These are phyloP conservation scores for Hortiboletus rubellus DNA, from an alignment of 1,284 basidiomycete genomes.

Conservation along the genomic window DNA sequence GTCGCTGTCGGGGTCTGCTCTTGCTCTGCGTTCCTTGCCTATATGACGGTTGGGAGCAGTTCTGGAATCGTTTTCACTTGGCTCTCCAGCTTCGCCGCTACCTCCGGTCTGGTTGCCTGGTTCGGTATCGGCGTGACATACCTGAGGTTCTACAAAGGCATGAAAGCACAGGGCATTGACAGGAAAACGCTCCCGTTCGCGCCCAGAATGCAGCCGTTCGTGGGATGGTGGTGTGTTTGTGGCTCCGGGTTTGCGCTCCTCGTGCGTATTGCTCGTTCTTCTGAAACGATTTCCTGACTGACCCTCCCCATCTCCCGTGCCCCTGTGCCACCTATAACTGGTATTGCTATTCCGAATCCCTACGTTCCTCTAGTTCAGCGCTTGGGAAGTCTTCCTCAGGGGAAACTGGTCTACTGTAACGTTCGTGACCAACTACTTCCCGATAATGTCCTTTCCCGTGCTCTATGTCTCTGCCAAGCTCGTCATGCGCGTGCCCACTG, in stretches of 20 bases:
- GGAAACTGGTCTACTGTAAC: constrained; percentile 36
- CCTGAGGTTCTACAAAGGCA: constrained; percentile 58
- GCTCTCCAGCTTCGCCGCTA: constrained; percentile 50
- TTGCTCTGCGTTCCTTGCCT: constrained; percentile 56
- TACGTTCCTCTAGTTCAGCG: constrained; percentile 36
- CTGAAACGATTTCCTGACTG: not conserved
- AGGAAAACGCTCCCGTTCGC: constrained; percentile 52
- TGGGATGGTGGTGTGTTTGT: constrained; percentile 44
- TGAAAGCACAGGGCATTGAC: constrained; percentile 56
- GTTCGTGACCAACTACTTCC: constrained; percentile 57
- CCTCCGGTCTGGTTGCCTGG: constrained; percentile 60
- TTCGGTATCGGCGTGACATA: constrained; percentile 62
- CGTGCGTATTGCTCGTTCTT: constrained; percentile 28
- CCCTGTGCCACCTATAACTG: too few species aligned
- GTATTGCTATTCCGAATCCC: not conserved
- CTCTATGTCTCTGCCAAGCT: constrained; percentile 51
- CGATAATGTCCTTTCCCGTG: constrained; percentile 60
- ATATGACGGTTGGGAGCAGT: constrained; percentile 46
- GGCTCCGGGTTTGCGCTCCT: constrained; percentile 41
- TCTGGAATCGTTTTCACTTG: constrained; percentile 57
- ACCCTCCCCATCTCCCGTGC: not conserved
- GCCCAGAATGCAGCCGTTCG: constrained; percentile 46
- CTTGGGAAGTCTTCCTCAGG: constrained; percentile 46
- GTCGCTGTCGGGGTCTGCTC: constrained; percentile 52
- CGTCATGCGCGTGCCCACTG: constrained; percentile 39